Base-by-base conservation (phyloP, 352 stramenopile genomes). In the Pilasporangium apinafurcum region DNA sequence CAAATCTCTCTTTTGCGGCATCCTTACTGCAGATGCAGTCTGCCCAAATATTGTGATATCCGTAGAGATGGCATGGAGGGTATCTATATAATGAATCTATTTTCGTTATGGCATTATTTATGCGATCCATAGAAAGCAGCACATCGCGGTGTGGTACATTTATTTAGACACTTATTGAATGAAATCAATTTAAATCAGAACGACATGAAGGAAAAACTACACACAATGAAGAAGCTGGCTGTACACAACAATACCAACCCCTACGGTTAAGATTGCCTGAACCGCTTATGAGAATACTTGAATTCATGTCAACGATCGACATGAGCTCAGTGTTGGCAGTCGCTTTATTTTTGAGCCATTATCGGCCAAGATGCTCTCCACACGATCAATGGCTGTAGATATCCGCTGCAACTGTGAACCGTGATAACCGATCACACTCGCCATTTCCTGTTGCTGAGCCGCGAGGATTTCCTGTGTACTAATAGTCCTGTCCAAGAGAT, bases 401-500 rank as follows among this genome's bases (percentile, higher is more conserved):
- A 90, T 82, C 17, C 68, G 62, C 49, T 83, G 49, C 12, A 90
- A 53, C 44, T 87, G 76, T 17, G 59, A 56, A 36, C 65, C 69
- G 45, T 90, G 76, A 13, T 67, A 71, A 42, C 72, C 68, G 34
- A 87, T 78, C 30, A 86, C 57, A 29, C 64, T 62, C 20, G 71
- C 71, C 74, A 90, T 87, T 46, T 81, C 73, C 33, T 78, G 59
- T 55, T 90, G 78, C 51, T 82, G 74, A 18, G 75, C 65, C 0
- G 75, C 74, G n/a, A 90, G 61, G 35, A 90, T 69, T 43, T 86
- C 72, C 38, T 90, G 78, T 2, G 78, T 90, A 18, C 59, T 74
- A 45, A 90, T 87, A 14, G 78, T 90, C 47, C 82, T 81, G 57
- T 86, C 74, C 21, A 90, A 58, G 26, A 90, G 51, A 31, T 86